Conservation (phyloP, 192 early-diverging fungal genomes). For the Coemansia sp. region DNA sequence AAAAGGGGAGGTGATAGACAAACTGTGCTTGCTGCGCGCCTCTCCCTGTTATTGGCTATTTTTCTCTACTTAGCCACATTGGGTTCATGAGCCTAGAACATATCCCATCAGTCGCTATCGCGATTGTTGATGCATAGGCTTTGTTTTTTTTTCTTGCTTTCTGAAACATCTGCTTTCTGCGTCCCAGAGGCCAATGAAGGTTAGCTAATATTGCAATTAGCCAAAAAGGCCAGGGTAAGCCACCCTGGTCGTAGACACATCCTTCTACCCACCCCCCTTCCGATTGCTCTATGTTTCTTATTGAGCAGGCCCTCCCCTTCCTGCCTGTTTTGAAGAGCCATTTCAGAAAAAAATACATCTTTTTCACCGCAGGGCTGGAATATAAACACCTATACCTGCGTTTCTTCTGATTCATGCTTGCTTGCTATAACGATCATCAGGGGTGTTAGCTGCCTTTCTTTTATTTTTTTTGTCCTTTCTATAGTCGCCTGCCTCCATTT, state of each 20-base stretch:
- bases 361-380: background rate
- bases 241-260: slow-evolving; percentile 6
- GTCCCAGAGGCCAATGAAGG: background rate
- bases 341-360: background rate
- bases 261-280: slow-evolving; percentile 2
- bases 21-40: background rate
- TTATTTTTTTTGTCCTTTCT: background rate
- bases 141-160: slow-evolving; percentile 1
- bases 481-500: background rate
- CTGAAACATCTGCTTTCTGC: background rate
- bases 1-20: slow-evolving; percentile 24
- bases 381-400: slow-evolving; percentile 10
- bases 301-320: background rate
- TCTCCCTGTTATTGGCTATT: slow-evolving; percentile 20
- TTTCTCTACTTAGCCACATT: slow-evolving; percentile 1
- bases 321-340: slow-evolving; percentile 6
- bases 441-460: slow-evolving; percentile 7
- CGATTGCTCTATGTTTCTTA: slow-evolving; percentile 5
- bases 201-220: slow-evolving; percentile 7
- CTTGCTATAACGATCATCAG: background rate
- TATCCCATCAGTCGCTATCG: slow-evolving; percentile 12
- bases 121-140: slow-evolving; percentile 19
- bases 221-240: slow-evolving; percentile 4
- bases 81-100: slow-evolving; percentile 4
- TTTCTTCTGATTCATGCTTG: slow-evolving; percentile 2